Conservation (phyloP, 495 filamentous ascomycete species). For the Trichoderma orchidacearum region DNA sequence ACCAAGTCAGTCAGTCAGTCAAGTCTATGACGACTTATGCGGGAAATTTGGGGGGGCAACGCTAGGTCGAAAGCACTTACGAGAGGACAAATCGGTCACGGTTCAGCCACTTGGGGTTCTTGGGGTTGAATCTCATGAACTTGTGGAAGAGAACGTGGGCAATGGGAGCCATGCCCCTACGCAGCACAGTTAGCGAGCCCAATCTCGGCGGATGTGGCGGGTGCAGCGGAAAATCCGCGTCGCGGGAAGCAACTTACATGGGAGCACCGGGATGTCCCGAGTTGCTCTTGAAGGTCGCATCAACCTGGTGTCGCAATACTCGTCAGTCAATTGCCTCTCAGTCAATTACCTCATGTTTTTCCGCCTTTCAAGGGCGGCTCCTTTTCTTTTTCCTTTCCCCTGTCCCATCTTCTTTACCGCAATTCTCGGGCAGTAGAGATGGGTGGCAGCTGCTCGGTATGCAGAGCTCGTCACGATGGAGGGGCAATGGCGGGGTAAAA, state of each 20-base stretch:
- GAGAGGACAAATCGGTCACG: constrained; percentile 97
- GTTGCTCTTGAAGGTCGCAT: constrained; percentile 93
- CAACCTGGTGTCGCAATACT: constrained; percentile 46
- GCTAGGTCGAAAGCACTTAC: constrained; percentile 46
- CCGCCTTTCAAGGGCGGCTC: background rate
- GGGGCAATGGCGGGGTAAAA: constrained; percentile 22
- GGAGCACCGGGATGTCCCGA: constrained; percentile 97
- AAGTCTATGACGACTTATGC: no score
- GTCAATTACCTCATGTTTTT: background rate
- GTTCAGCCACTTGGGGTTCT: constrained; percentile 95
- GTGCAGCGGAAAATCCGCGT: constrained; percentile 2
- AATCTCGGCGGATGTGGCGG: background rate
- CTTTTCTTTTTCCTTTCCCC: background rate
- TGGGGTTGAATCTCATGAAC: constrained; percentile 99
- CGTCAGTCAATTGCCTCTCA: constrained; percentile 16
- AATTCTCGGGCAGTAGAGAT: background rate
- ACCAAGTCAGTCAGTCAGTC: background rate
- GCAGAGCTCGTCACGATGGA: background rate
- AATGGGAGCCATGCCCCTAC: constrained; percentile 85
- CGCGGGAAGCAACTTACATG: constrained; percentile 39
- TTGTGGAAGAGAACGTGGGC: constrained; percentile 97
- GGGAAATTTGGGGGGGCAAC: no score
- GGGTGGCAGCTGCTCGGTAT: background rate
- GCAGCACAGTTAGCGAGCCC: constrained; percentile 8
- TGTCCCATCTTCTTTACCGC: background rate